Conservation (phyloP, 805 yeast species). For the Starmera dryadoides region DNA sequence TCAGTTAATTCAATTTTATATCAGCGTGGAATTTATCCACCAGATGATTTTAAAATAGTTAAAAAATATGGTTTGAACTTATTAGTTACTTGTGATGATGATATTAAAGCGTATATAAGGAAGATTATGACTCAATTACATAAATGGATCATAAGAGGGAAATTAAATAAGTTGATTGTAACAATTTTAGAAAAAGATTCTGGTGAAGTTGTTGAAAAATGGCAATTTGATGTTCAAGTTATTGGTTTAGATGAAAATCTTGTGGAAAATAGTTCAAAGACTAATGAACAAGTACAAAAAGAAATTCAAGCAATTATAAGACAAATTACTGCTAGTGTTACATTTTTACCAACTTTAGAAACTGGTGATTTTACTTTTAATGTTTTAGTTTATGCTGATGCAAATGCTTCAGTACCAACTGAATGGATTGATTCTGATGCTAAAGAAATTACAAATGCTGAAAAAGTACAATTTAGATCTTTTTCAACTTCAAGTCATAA, state of each 20-base stretch:
- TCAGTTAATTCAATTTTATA: slow-evolving; percentile 75
- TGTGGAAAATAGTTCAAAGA: slow-evolving; percentile 3
- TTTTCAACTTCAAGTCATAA: slow-evolving; percentile 63
- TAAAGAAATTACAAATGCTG: slow-evolving; percentile 49
- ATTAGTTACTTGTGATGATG: slow-evolving; percentile 67
- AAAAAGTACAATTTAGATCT: slow-evolving; percentile 60
- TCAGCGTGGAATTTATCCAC: slow-evolving; percentile 86
- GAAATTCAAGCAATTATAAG: slow-evolving; percentile 84
- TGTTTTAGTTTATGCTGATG: slow-evolving; percentile 76
- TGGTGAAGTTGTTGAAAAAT: slow-evolving; percentile 67
- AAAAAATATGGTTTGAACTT: slow-evolving; percentile 74
- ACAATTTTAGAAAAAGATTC: slow-evolving; percentile 65
- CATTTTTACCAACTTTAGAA: slow-evolving; percentile 73
- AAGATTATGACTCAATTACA: slow-evolving; percentile 63
- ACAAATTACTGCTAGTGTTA: slow-evolving; percentile 82
- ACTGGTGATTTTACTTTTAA: slow-evolving; percentile 68
- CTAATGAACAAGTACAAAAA: slow-evolving; percentile 45
- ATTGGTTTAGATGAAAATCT: slow-evolving; percentile 13
- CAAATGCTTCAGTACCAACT: slow-evolving; percentile 56
- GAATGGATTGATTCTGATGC: slow-evolving; percentile 84
- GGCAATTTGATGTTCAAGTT: slow-evolving; percentile 73
- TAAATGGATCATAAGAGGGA: slow-evolving; percentile 66
- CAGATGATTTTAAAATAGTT: slow-evolving; percentile 74
- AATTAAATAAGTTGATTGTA: slow-evolving; percentile 60
- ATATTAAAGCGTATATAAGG: slow-evolving; percentile 61